Conservation (phyloP, 2,329 filamentous ascomycete genomes). For the Claviceps pazoutovae region DNA sequence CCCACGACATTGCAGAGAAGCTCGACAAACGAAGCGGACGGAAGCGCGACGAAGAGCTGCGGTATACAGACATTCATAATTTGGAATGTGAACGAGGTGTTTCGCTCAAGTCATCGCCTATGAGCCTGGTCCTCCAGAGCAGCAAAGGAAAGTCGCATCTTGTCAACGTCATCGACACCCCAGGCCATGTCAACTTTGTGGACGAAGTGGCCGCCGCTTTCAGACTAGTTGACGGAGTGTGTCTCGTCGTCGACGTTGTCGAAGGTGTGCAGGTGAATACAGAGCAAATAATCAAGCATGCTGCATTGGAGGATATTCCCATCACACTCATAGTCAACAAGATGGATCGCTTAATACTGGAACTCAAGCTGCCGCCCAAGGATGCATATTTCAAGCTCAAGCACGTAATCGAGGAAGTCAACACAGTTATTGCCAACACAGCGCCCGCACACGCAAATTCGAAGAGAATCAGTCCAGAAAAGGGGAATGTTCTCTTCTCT, state of each 20-base stretch:
- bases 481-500: slow-evolving; percentile 94
- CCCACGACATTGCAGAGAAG: slow-evolving; percentile 70
- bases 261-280: slow-evolving; percentile 99
- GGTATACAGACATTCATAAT: slow-evolving; percentile 87
- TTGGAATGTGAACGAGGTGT: slow-evolving; percentile 80
- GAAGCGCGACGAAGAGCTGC: slow-evolving; percentile 74
- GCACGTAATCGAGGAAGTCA: slow-evolving; percentile 96
- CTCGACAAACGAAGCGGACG: slow-evolving; percentile 70
- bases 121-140: slow-evolving; percentile 80
- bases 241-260: slow-evolving; percentile 87
- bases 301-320: slow-evolving; percentile 77
- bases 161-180: slow-evolving; percentile 89
- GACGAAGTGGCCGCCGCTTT: slow-evolving; percentile 88
- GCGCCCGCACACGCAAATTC: slow-evolving; percentile 68
- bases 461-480: slow-evolving; percentile 79
- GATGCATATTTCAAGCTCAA: slow-evolving; percentile 99
- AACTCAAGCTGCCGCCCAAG: slow-evolving; percentile 82
- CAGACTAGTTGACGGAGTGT: slow-evolving; percentile 79
- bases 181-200: slow-evolving; percentile 95
- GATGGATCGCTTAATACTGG: slow-evolving; percentile 86
- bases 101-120: slow-evolving; percentile 84
- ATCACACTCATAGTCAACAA: slow-evolving; percentile 91
- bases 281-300: slow-evolving; percentile 93
- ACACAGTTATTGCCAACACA: slow-evolving; percentile 82
- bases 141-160: slow-evolving; percentile 91